phyloP scores from a whole-genome alignment of 2,329 filamentous ascomycete species.

The Cadophora sp. region DNA sequence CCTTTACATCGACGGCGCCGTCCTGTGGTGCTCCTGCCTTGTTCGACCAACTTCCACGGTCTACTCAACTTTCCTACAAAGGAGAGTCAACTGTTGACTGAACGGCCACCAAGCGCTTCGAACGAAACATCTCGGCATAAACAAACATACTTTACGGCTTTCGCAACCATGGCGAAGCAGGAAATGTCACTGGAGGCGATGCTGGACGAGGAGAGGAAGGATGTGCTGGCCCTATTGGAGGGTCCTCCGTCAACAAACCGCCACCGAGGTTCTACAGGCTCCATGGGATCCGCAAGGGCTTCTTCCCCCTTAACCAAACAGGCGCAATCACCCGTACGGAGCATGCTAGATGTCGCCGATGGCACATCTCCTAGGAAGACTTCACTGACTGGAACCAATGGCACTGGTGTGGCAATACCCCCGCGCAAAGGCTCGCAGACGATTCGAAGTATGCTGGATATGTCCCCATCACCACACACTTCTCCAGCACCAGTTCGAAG shows the following conservation, averaged over 20 bases:
- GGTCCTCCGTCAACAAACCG: conserved; percentile 26
- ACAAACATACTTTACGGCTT: conserved; percentile 21
- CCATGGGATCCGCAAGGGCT: conserved; percentile 50
- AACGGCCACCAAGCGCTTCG: neutral
- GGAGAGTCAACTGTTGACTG: conserved; percentile 12
- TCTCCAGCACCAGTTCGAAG: conserved; percentile 20
- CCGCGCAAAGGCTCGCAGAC: conserved; percentile 46
- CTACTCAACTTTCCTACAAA: conserved; percentile 16
- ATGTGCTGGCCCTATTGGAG: conserved; percentile 74
- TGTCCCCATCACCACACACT: conserved; percentile 16
- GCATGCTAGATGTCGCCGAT: conserved; percentile 54
- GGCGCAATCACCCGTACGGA: conserved; percentile 71
- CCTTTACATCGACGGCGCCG: conserved; percentile 24
- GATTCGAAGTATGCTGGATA: conserved; percentile 71
- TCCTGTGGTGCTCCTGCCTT: conserved; percentile 32
- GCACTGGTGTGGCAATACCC: conserved; percentile 42
- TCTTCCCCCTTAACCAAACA: conserved; percentile 57
- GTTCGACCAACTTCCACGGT: conserved; percentile 24
- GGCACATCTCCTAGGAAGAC: conserved; percentile 32
- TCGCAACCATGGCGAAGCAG: conserved; percentile 40
- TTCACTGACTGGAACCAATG: conserved; percentile 17
- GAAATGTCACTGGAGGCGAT: conserved; percentile 79
- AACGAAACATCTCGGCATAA: conserved; percentile 18
- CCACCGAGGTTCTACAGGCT: conserved; percentile 42
- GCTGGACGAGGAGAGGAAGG: conserved; percentile 77